Conservation (phyloP, 495 filamentous ascomycete genomes). For the Ramalina peruviana region DNA sequence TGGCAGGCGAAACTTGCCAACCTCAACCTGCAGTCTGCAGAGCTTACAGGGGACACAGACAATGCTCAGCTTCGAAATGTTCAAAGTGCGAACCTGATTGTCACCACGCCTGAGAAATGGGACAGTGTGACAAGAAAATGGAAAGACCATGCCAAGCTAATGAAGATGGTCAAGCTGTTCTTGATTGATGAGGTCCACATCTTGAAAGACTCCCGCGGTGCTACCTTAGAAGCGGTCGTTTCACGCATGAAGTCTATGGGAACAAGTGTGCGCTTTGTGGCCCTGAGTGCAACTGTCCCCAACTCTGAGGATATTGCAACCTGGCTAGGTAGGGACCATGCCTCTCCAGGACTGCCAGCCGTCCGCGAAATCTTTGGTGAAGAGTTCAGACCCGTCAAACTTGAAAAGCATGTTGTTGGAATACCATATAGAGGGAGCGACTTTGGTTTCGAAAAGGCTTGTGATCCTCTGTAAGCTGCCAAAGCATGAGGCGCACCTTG, state of each 20-base stretch:
- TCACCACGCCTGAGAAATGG: slow-evolving; percentile 98
- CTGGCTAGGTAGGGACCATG: slow-evolving; percentile 76
- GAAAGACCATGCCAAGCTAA: slow-evolving; percentile 74
- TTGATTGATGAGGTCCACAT: slow-evolving; percentile 97
- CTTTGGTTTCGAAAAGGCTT: slow-evolving; percentile 71
- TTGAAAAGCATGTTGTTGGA: slow-evolving; percentile 80
- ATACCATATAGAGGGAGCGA: slow-evolving; percentile 56
- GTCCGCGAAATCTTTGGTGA: slow-evolving; percentile 73
- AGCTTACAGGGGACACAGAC: slow-evolving; percentile 88
- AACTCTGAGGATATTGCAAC: slow-evolving; percentile 82
- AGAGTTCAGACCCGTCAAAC: slow-evolving; percentile 74
- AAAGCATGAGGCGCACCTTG: not conserved
- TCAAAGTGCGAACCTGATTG: slow-evolving; percentile 74
- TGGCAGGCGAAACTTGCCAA: slow-evolving; percentile 76
- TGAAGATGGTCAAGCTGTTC: slow-evolving; percentile 79
- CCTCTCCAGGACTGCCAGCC: slow-evolving; percentile 54
- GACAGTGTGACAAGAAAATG: slow-evolving; percentile 94
- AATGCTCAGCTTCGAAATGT: slow-evolving; percentile 56
- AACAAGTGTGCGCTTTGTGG: slow-evolving; percentile 77
- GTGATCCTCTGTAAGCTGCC: slow-evolving; percentile 49
- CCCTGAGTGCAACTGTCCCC: slow-evolving; percentile 84
- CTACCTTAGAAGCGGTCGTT: slow-evolving; percentile 88
- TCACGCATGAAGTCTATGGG: slow-evolving; percentile 93
- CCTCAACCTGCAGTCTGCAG: slow-evolving; percentile 62
- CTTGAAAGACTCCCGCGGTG: slow-evolving; percentile 76